Evolutionary conservation across 164 flowering plant species (phyloP).

Genomic region (Tetrastigma voinierianum): DNA sequence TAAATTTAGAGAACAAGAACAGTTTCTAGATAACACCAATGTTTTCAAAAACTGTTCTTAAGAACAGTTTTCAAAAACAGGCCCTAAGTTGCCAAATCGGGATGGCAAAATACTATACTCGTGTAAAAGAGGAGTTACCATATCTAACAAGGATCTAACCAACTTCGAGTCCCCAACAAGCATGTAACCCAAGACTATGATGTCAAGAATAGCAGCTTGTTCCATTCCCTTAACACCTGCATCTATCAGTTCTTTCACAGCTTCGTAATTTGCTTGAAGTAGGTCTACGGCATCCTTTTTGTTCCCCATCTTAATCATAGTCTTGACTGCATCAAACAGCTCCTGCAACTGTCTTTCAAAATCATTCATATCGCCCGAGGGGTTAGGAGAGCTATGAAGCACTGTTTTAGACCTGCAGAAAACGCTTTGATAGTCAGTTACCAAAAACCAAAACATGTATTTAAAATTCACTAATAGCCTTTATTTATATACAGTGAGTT

Average conservation of each 20-base stretch:
- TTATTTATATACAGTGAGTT: too few relatives aligned
- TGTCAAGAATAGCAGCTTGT: conserved; percentile 83
- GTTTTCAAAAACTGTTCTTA: too few relatives aligned
- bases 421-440: conserved; percentile 5
- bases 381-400: conserved; percentile 30
- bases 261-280: conserved; percentile 78
- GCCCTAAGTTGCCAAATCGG: background rate
- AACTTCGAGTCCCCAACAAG: conserved; percentile 56
- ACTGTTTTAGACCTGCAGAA: conserved; percentile 41
- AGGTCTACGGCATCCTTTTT: conserved; percentile 56
- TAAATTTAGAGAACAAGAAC: too few relatives aligned
- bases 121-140: conserved; percentile 39
- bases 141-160: conserved; percentile 43
- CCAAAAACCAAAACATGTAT: too few relatives aligned
- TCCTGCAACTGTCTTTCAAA: conserved; percentile 67
- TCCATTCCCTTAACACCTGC: conserved; percentile 67
- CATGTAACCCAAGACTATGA: conserved; percentile 71
- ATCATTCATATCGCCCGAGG: conserved; percentile 32
- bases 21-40: too few relatives aligned
- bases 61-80: too few relatives aligned
- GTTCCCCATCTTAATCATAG: conserved; percentile 59
- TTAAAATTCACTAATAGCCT: too few relatives aligned
- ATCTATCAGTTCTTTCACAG: conserved; percentile 67
- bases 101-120: background rate
- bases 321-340: conserved; percentile 66